These are phyloP conservation scores for Aspergillus pseudotamarii DNA, from an alignment of 2,329 filamentous ascomycete species.

Conservation along the genomic window DNA sequence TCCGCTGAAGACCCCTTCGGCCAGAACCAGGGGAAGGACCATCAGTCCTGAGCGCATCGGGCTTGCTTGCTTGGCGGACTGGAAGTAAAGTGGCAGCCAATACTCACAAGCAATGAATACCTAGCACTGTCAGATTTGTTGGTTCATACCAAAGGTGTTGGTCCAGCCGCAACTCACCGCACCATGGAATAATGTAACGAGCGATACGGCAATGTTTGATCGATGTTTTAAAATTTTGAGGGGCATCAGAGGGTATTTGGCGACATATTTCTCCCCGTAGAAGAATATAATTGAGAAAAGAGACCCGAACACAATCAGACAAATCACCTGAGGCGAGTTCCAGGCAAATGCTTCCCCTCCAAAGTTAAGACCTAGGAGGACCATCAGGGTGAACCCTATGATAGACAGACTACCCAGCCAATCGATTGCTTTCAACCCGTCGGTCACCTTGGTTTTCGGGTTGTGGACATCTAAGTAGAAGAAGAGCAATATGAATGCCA, in stretches of 20 bases:
- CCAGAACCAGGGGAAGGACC: constrained; percentile 61
- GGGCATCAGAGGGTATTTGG: constrained; percentile 67
- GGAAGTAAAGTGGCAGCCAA: constrained; percentile 75
- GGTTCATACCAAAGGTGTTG: neutral
- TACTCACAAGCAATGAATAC: constrained; percentile 68
- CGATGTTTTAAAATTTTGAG: constrained; percentile 59
- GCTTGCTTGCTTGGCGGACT: constrained; percentile 63
- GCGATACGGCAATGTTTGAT: constrained; percentile 59
- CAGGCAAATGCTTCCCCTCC: constrained; percentile 56
- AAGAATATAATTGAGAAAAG: constrained; percentile 55
- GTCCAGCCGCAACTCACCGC: constrained; percentile 34
- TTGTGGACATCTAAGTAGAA: constrained; percentile 58
- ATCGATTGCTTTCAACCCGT: constrained; percentile 56
- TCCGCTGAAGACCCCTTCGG: constrained; percentile 47
- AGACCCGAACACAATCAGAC: constrained; percentile 54
- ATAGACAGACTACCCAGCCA: constrained; percentile 56
- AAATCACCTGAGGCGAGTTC: constrained; percentile 56
- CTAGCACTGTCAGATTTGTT: constrained; percentile 30
- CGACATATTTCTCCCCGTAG: constrained; percentile 63
- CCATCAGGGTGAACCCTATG: constrained; percentile 51
- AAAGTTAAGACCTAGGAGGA: constrained; percentile 57
- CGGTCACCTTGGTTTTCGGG: constrained; percentile 51
- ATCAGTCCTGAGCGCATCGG: constrained; percentile 60
- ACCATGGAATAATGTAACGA: constrained; percentile 49
- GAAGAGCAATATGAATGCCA: constrained; percentile 52